Evolutionary conservation across 345 rosid species (phyloP).

Genomic region (Hypericum perforatum): DNA sequence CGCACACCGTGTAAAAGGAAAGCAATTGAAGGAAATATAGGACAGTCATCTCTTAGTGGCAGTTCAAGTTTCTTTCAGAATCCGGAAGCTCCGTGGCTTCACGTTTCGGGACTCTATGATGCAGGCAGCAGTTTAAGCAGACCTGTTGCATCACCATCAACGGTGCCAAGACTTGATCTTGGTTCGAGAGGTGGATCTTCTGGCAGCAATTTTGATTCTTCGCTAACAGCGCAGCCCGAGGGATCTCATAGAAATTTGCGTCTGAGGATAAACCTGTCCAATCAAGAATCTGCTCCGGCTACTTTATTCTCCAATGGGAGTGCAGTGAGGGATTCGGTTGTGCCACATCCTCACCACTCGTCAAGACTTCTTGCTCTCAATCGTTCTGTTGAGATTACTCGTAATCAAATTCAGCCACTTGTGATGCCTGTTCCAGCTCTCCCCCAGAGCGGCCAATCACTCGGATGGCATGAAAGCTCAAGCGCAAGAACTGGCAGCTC

Average conservation of each 20-base stretch:
- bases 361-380: conserved; percentile 36
- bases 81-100: conserved; percentile 42
- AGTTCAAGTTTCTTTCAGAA: conserved; percentile 43
- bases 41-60: conserved; percentile 47
- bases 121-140: conserved; percentile 30
- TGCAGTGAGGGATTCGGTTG: conserved; percentile 32
- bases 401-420: conserved; percentile 29
- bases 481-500: conserved; percentile 33
- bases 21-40: conserved; percentile 52
- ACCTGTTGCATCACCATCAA: conserved; percentile 32
- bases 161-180: conserved; percentile 35
- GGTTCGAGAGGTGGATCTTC: conserved; percentile 36
- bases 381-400: conserved; percentile 27
- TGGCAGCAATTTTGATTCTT: conserved; percentile 24
- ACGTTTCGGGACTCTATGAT: conserved; percentile 25
- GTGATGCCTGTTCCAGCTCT: conserved; percentile 36
- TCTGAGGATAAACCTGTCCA: conserved; percentile 41
- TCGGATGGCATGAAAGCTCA: conserved; percentile 46
- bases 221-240: conserved; percentile 29
- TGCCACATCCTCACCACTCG: conserved; percentile 31
- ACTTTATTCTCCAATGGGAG: conserved; percentile 37
- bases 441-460: conserved; percentile 40
- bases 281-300: conserved; percentile 31
- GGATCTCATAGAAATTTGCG: conserved; percentile 50
- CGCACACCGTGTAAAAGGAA: conserved; percentile 73